These are phyloP conservation scores for Oemleria cerasiformis DNA, from an alignment of 306 rosid species.

Conservation along the genomic window DNA sequence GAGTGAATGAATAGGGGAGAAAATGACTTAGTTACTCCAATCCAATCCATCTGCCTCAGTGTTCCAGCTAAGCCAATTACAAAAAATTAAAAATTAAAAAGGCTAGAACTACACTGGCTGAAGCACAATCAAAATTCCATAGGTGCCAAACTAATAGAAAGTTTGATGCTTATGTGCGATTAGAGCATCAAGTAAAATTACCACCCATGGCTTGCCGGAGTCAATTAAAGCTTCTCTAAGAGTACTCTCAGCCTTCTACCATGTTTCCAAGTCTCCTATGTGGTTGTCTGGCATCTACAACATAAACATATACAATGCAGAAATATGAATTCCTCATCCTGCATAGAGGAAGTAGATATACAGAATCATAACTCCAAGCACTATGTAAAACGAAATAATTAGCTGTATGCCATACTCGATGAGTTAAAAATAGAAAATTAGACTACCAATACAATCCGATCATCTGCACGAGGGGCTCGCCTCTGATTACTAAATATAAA, in stretches of 20 bases:
- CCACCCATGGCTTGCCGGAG: conserved; percentile 95
- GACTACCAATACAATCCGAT: no score
- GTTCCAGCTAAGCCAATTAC: background rate
- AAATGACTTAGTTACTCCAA: background rate
- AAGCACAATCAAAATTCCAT: background rate
- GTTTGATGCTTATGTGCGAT: background rate
- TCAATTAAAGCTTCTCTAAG: conserved; percentile 81
- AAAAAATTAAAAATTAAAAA: background rate
- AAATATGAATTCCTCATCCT: background rate
- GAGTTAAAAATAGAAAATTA: no score
- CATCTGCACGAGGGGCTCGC: no score
- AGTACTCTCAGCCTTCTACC: conserved; percentile 90
- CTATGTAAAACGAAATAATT: background rate
- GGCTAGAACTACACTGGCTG: background rate
- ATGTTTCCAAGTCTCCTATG: conserved; percentile 70
- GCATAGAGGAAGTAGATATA: background rate
- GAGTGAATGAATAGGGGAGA: background rate
- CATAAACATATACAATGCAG: background rate
- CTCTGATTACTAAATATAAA: no score
- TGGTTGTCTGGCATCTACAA: conserved; percentile 83
- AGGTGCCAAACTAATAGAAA: no score
- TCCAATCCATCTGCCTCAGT: background rate
- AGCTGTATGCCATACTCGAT: no score
- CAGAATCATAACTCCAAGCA: no score
- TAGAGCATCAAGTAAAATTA: conserved; percentile 18